Evolutionary conservation across 345 rosid species (phyloP).

Genomic region (Salix caprea): DNA sequence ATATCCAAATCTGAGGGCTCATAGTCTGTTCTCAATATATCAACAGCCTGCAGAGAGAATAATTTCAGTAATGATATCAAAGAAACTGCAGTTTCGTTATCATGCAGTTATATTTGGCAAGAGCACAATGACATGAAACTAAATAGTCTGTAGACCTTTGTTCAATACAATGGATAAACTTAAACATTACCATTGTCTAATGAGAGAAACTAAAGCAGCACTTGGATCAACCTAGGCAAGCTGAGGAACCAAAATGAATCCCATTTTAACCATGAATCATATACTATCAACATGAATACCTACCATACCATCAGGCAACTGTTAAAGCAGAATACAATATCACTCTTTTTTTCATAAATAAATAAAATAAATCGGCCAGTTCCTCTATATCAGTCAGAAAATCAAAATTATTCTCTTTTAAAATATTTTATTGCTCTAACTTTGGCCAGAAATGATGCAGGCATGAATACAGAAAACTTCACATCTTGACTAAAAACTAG

Average conservation of each 20-base stretch:
- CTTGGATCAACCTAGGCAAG: background rate
- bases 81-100: background rate
- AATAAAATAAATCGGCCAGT: background rate
- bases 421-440: background rate
- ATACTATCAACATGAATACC: background rate
- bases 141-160: background rate
- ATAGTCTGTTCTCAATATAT: constrained; percentile 70
- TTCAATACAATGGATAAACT: background rate
- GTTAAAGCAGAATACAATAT: background rate
- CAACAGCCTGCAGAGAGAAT: constrained; percentile 55
- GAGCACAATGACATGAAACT: background rate
- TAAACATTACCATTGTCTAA: background rate
- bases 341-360: too few relatives aligned
- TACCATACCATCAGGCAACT: background rate
- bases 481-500: background rate
- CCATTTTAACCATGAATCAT: background rate
- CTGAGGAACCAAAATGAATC: background rate
- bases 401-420: background rate
- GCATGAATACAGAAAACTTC: background rate
- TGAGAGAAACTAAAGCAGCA: background rate
- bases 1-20: constrained; percentile 95
- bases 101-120: background rate
- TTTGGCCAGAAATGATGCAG: background rate
- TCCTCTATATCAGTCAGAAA: background rate
- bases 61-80: background rate